Evolutionary conservation across 2,329 filamentous ascomycete species (phyloP).

Genomic region (Botrytis sinoallii): DNA sequence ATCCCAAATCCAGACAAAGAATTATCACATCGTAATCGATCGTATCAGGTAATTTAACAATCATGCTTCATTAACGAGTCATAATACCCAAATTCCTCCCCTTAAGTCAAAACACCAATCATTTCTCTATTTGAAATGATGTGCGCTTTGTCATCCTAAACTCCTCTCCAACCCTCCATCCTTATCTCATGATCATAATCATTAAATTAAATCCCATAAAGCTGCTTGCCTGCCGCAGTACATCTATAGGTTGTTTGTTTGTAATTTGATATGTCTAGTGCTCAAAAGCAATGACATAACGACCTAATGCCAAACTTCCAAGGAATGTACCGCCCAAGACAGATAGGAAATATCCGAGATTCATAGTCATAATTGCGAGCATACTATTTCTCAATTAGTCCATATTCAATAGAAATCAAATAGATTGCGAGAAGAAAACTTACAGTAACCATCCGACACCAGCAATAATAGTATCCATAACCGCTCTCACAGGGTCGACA

Average conservation of each 20-base stretch:
- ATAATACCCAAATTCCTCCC: not conserved
- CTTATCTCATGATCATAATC: not conserved
- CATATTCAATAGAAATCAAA: constrained; percentile 19
- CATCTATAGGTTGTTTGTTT: not conserved
- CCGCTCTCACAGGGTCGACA: constrained; percentile 72
- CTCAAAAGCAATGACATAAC: constrained; percentile 30
- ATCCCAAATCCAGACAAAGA: not conserved
- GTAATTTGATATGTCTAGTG: constrained; percentile 22
- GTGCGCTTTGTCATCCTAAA: not conserved
- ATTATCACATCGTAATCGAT: constrained; percentile 8
- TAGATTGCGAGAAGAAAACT: constrained; percentile 42
- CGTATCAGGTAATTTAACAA: not conserved
- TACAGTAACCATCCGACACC: constrained; percentile 83
- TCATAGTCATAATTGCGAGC: constrained; percentile 88
- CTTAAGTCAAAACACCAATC: not conserved
- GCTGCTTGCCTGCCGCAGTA: constrained; percentile 21
- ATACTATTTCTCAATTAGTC: constrained; percentile 55
- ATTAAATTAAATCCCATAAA: constrained; percentile 5
- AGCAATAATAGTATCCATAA: constrained; percentile 67
- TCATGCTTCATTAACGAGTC: constrained; percentile 14
- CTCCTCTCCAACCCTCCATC: too few relatives aligned
- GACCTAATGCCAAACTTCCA: constrained; percentile 63
- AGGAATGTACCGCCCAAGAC: constrained; percentile 77
- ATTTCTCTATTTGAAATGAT: not conserved
- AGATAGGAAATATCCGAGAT: constrained; percentile 79